Conservation (phyloP, 306 rosid genomes). For the Prunus padus region DNA sequence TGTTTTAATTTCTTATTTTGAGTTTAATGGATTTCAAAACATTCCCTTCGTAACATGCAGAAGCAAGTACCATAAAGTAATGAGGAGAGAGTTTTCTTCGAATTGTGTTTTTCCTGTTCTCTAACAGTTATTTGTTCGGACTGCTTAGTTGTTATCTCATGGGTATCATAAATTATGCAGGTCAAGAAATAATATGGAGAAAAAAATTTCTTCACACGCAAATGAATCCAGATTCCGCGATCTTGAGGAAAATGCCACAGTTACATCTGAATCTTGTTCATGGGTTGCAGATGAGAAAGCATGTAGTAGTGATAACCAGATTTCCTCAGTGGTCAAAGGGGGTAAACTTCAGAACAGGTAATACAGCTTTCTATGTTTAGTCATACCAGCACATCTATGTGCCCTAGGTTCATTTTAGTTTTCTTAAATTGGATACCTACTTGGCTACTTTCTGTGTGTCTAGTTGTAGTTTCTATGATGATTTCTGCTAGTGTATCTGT, state of each 20-base stretch:
- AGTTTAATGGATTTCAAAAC: background rate
- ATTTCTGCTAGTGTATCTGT: background rate
- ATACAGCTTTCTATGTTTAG: conserved; percentile 5
- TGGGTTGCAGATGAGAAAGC: conserved; percentile 74
- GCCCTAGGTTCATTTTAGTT: background rate
- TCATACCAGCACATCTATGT: background rate
- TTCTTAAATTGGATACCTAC: background rate
- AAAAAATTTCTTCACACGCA: conserved; percentile 37
- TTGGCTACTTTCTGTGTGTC: background rate
- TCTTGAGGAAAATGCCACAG: conserved; percentile 47
- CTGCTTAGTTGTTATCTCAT: background rate
- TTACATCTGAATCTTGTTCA: conserved; percentile 75
- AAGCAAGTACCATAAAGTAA: background rate
- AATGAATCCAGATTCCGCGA: conserved; percentile 47
- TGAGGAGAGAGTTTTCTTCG: background rate
- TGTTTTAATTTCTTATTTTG: background rate
- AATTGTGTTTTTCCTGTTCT: background rate
- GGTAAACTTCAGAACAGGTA: conserved; percentile 54
- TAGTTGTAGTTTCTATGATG: conserved; percentile 10
- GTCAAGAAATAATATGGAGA: conserved; percentile 48
- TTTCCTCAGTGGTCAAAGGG: conserved; percentile 49
- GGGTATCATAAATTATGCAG: conserved; percentile 37
- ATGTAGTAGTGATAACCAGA: conserved; percentile 75
- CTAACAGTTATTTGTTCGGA: background rate
- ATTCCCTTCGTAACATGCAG: background rate